Base-by-base conservation (phyloP, 2,329 filamentous ascomycete genomes). In the Aureobasidium uvarum region DNA sequence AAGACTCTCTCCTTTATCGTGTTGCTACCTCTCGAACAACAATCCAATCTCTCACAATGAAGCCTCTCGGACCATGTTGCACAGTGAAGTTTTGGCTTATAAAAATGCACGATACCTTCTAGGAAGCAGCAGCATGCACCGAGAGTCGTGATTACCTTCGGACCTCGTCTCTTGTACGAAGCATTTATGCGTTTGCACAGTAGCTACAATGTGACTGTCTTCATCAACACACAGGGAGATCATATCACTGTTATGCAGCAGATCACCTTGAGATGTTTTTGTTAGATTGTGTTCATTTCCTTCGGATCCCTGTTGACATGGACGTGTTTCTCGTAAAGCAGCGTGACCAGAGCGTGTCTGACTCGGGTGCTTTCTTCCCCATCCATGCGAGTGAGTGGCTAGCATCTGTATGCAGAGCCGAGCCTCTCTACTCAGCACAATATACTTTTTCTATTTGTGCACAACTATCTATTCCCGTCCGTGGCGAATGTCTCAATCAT, bases 251-350 rank as follows among this genome's bases (percentile, higher is more conserved):
- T 20, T 58, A 20, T 43, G 25, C 25, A 58, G 39, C 25, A 58
- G 25, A 5, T 36, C 33, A 36, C 33, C 2, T 13, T 36, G 33
- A 36, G 11, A 3, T 58, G 54, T 58, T 58, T 58, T 45, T 33
- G 25, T 45, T 58, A 45, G 20, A 58, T 58, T 58, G 39, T 58
- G 7, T 39, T 43, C 23, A 43, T 43, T 45, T 58, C 28, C 20
- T 14, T 58, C 18, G 38, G 38, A 25, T 45, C 54, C 6, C 39
- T 58, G 39, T 45, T 33, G 54, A n/a, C 39, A 25, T 20, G 54
- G 20, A 58, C 20, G 36, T 45, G 38, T 58, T 58, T 56, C 36
- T 31, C 39, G 31, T 45, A 16, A 20, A 56, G 36, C 38, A 16
- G 23, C 54, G 23, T 23, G 38, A 41, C 13, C 25, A 20, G 23